These are phyloP conservation scores for Nissolia schottii DNA, from an alignment of 306 rosid genomes.

Conservation along the genomic window DNA sequence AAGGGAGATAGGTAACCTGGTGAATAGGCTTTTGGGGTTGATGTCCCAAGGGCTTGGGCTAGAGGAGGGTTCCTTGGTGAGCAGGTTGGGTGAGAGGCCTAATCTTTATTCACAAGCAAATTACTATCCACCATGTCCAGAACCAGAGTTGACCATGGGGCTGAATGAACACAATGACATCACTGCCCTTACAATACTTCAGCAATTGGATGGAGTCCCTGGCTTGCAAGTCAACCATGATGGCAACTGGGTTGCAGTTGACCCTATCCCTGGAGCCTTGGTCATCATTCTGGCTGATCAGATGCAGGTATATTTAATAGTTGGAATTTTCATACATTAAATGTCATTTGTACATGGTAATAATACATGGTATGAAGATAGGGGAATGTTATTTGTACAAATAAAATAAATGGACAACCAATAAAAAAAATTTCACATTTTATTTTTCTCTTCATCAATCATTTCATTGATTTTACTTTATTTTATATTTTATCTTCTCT, in stretches of 20 bases:
- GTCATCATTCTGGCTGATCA: constrained; percentile 21
- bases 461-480: no score
- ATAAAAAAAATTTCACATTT: no score
- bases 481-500: no score
- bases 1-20: background rate
- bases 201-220: constrained; percentile 10
- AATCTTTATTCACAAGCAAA: background rate
- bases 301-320: constrained; percentile 9
- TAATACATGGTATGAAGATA: no score
- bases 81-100: constrained; percentile 2
- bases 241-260: constrained; percentile 11
- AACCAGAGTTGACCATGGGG: constrained; percentile 17
- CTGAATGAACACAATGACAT: constrained; percentile 10
- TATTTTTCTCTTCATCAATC: no score
- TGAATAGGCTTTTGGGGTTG: constrained; percentile 10
- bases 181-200: background rate
- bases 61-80: background rate
- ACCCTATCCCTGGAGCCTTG: constrained; percentile 18
- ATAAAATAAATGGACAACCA: no score
- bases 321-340: no score
- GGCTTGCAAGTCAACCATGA: constrained; percentile 3
- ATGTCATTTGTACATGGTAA: no score
- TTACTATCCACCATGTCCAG: constrained; percentile 24
- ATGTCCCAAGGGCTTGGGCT: constrained; percentile 20
- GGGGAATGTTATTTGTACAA: no score